Evolutionary conservation across 208 protist genomes (phyloP), one percentile per base, ranked within the genome.

Genomic region (Herpetomonas samuelpessoai): DNA sequence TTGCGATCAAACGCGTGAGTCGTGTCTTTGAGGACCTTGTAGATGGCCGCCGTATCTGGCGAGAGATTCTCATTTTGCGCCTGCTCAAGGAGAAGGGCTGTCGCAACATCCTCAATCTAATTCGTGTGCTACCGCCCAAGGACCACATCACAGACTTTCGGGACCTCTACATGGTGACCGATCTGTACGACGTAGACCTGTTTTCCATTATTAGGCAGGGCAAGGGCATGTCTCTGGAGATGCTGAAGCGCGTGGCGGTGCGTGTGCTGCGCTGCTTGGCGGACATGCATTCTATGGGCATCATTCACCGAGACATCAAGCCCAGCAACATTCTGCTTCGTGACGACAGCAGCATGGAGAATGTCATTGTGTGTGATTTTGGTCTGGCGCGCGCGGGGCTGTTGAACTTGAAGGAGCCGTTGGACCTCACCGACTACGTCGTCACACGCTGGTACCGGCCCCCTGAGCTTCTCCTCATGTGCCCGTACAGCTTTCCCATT

Each of bases 401-500:
- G 35, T 61, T 82, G 35, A 69, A 76, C 18, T 55, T 92, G 25
- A 72, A 79, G 21, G 83, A 91, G 51, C 86, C 86, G 2, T 41
- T 92, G 12, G 81, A 95, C 63, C 79, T 99, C 61, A 99, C 97
- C 9, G 96, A 98, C 68, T 98, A 98, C 69, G 97, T 98, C 29
- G 94, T 98, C 22, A 99, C 97, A 14, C 83, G 99, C 18, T 99
- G 98, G 98, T 99, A 99, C 77, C 88, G 99, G 22, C 97, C 98
- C 12, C 99, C 98, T 9, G 98, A 99, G 81, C 84, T 99, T 27
- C 89, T 99, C 53, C 81, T 99, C 21, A 92, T 97, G 73, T 98
- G 92, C 69, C 62, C 82, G 6, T 86, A 97, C 74, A 71, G 76
- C 70, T 85, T 85, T 58, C 69, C 88, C 0, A 80, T 99, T 52